These are phyloP conservation scores for Aureobasidium sp. DNA, from an alignment of 2,329 filamentous ascomycete species.

Conservation along the genomic window DNA sequence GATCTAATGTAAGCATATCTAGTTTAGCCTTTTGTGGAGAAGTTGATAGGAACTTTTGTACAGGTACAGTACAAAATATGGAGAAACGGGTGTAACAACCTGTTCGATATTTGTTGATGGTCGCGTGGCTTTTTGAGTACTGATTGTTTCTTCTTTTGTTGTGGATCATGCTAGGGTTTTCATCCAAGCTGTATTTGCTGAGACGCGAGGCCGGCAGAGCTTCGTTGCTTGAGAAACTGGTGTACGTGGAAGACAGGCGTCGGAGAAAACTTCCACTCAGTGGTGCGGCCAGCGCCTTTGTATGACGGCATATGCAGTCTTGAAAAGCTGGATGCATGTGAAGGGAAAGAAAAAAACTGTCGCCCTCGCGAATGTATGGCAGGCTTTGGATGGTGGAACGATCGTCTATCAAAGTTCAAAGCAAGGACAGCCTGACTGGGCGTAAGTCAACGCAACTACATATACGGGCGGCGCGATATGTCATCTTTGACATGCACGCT, in stretches of 20 bases:
- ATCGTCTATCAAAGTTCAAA: constrained; percentile 9
- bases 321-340: background rate
- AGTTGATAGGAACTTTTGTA: background rate
- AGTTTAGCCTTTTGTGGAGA: constrained; percentile 12
- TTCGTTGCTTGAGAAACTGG: constrained; percentile 8
- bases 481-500: constrained; percentile 10
- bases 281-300: background rate
- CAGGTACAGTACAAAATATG: constrained; percentile 10
- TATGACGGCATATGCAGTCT: constrained; percentile 12
- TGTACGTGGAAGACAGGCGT: background rate
- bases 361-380: background rate
- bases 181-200: background rate
- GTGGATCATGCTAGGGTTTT: background rate
- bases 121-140: background rate
- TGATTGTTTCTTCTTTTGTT: background rate
- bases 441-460: constrained; percentile 2
- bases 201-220: background rate
- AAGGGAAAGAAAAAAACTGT: constrained; percentile 3
- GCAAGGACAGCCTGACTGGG: constrained; percentile 11
- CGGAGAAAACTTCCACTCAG: background rate
- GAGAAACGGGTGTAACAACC: background rate
- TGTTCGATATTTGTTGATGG: background rate
- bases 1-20: constrained; percentile 15
- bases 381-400: background rate
- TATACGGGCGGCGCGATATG: constrained; percentile 1